Percentiles rank a stretch among this genome's conserved stretches.
Conservation (phyloP, 345 rosid species). For the Acer campestre region DNA sequence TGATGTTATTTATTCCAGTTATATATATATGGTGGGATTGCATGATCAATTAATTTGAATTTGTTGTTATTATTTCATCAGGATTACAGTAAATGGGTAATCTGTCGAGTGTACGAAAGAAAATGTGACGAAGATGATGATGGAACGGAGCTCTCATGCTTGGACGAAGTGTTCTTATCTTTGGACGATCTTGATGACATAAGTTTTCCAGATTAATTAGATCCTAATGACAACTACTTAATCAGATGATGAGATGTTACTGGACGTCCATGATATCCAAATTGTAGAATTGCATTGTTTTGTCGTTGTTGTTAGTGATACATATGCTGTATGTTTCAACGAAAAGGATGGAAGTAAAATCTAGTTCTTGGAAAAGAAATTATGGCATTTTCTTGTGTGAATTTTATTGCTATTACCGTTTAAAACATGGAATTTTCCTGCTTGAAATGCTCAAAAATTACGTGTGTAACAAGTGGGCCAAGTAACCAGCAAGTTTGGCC, state of each 20-base stretch:
- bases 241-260: background rate
- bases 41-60: background rate
- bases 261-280: slow-evolving; percentile 4
- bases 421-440: background rate
- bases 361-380: background rate
- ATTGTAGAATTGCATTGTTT: slow-evolving; percentile 22
- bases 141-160: slow-evolving; percentile 78
- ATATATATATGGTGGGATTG: no score
- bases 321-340: background rate
- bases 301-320: background rate
- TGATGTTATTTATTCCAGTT: no score
- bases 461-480: background rate
- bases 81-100: slow-evolving; percentile 87
- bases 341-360: background rate
- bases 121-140: slow-evolving; percentile 47
- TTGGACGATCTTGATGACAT: slow-evolving; percentile 94
- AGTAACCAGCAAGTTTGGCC: background rate
- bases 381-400: background rate
- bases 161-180: slow-evolving; percentile 93
- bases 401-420: background rate
- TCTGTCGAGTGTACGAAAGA: slow-evolving; percentile 81
- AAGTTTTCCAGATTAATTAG: slow-evolving; percentile 58
- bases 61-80: slow-evolving; percentile 37
- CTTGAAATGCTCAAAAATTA: background rate
- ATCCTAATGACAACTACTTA: background rate